Base-by-base conservation (phyloP, 1,284 basidiomycete species). In the Coniferiporia weirii region DNA sequence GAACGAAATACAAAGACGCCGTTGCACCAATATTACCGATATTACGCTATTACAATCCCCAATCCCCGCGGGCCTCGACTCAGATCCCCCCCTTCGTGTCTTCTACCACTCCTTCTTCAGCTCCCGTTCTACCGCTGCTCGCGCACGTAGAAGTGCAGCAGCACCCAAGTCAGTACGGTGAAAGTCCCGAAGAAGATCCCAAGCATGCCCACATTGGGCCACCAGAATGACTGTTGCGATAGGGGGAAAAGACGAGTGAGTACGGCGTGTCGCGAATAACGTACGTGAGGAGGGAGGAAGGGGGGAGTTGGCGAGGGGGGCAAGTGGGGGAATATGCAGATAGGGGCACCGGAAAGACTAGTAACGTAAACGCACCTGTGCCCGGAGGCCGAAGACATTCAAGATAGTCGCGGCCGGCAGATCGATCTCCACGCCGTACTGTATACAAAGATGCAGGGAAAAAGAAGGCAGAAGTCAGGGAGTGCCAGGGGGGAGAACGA, bases 371-470 rank as follows among this genome's bases (percentile, higher is more conserved):
- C 76, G 60, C 67, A 89, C 89, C 79, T 87, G 87, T 38, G 93
- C 88, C 62, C 87, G 81, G 60, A 98, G 83, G 13, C 94, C 94
- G 66, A 96, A 97, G 44, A 87, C 86, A 5, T 91, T 94, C 20
- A 96, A 75, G 69, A 96, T 96, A 0, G 92, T 90, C 0, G 93
- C 93, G n/a, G 93, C 92, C 1, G 93, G 93, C 0, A 98, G 87
- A 69, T 97, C 93, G 53, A 97, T 81, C 68, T 96, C 94, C 2
- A 97, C 89, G 15, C 95, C 95, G 68, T 94, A 95, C 89, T 93
- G 67, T 10, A 53, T 5, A 17, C 20, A 19, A 52, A 45, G 35
- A 15, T 38, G n/a, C 17, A 34, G 44, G 54, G 19, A 34, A 15
- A 19, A 46, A 27, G 27, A 35, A 38, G 22, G 8, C 34, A 38